Percentiles rank a stretch among this genome's conserved stretches.
Evolutionary conservation across 192 early-diverging fungal species (phyloP).

Genomic region (Entomortierella parvispora): DNA sequence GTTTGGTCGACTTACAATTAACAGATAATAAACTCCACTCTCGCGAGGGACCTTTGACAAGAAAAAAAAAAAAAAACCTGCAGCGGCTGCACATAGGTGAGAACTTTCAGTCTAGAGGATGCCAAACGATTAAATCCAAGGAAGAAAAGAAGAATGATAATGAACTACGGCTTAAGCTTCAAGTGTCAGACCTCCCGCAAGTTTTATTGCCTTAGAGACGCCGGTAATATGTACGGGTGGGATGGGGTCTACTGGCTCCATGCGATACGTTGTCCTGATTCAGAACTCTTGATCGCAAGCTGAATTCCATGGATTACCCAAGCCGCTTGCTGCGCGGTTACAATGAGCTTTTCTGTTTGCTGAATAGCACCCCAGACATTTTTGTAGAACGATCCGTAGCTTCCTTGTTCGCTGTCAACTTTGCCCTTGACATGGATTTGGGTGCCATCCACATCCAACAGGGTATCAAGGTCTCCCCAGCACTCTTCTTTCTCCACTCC

Average conservation of each 20-base stretch:
- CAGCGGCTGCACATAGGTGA: too few species aligned
- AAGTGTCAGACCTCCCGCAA: too few species aligned
- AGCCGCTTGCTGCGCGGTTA: constrained; percentile 73
- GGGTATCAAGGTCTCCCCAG: constrained; percentile 63
- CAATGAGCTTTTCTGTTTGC: constrained; percentile 55
- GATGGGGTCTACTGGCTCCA: constrained; percentile 29
- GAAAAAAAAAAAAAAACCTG: too few species aligned
- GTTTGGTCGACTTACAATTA: too few species aligned
- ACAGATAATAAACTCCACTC: too few species aligned
- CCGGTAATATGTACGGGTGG: too few species aligned
- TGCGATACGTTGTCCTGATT: constrained; percentile 26
- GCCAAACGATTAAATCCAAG: too few species aligned
- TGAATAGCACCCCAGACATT: constrained; percentile 72
- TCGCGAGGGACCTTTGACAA: too few species aligned
- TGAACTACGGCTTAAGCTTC: too few species aligned
- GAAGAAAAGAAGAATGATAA: too few species aligned
- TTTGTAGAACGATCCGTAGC: constrained; percentile 70
- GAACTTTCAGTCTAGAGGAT: too few species aligned
- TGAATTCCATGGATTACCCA: constrained; percentile 76
- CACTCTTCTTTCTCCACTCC: constrained; percentile 62
- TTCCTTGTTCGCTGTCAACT: constrained; percentile 66
- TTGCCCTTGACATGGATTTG: constrained; percentile 58
- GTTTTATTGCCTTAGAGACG: too few species aligned
- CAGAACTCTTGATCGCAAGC: constrained; percentile 69
- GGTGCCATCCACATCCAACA: constrained; percentile 56